Percentiles rank a stretch among this genome's conserved stretches.
phyloP scores from a whole-genome alignment of 2,329 filamentous ascomycete species.

The Byssochlamys sp. region DNA sequence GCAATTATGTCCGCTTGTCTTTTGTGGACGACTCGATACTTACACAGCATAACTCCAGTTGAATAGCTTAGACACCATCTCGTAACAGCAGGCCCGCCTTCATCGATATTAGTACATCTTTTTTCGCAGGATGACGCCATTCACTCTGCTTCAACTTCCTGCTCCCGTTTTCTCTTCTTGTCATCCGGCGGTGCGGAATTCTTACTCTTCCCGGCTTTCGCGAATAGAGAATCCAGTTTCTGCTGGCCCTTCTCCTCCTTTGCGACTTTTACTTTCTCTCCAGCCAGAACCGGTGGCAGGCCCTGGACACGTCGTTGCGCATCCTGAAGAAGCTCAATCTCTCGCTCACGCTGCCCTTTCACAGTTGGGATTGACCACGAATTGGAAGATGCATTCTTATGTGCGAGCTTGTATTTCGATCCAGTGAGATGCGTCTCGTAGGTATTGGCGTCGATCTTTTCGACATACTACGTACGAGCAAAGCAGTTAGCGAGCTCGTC shows the following conservation, averaged over 20 bases:
- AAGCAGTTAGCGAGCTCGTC: not conserved
- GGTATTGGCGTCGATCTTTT: constrained; percentile 27
- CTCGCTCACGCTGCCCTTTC: constrained; percentile 24
- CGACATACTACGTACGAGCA: constrained; percentile 17
- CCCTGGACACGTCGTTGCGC: constrained; percentile 22
- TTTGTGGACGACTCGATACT: not conserved
- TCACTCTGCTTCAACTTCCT: not conserved
- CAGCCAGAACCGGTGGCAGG: constrained; percentile 22
- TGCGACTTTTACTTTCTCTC: constrained; percentile 24
- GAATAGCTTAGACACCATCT: too few relatives aligned
- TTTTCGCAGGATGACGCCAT: not conserved
- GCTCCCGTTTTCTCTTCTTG: constrained; percentile 14
- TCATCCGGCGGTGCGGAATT: not conserved
- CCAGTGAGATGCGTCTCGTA: constrained; percentile 26
- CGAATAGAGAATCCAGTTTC: constrained; percentile 22
- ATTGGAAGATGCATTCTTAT: constrained; percentile 19
- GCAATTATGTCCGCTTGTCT: not conserved
- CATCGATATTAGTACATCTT: not conserved
- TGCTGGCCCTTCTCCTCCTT: constrained; percentile 23
- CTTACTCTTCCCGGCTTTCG: constrained; percentile 5
- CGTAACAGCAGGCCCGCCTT: too few relatives aligned
- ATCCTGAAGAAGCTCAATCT: constrained; percentile 25
- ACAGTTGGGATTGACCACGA: constrained; percentile 28
- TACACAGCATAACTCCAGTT: too few relatives aligned
- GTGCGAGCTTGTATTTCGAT: constrained; percentile 28